Base-by-base conservation (phyloP, 345 rosid genomes). In the Crucihimalaya himalaica region DNA sequence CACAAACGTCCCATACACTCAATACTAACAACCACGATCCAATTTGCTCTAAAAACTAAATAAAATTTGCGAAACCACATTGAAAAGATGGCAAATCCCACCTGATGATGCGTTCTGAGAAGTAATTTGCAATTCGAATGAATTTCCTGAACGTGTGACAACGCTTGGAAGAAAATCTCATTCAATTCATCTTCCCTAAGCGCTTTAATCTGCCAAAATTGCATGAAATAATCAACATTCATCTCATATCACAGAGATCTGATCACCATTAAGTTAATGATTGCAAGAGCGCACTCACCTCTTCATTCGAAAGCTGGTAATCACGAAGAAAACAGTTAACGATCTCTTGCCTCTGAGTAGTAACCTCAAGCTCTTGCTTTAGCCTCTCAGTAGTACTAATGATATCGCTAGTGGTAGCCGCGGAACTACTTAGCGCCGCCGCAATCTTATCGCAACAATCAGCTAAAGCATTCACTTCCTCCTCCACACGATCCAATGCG, bases 61-160 rank as follows among this genome's bases (percentile, higher is more conserved):
- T 0, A 12, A 4, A 60, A 1, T 4, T 21, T 29, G 2, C 47
- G 23, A 54, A 27, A 42, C 9, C 20, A 50, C 50, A 48, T 13
- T 48, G 40, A 8, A 6, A 2, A 53, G 2, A 40, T 4, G 7
- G 6, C 25, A 37, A 23, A 6, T 61, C 16, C 71, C 71, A 91
- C 99, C 90, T 95, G 98, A 79, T 95, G 99, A 84, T 92, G 98
- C 12, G 98, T 95, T 79, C 98, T 86, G 46, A 95, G 86, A 20
- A 95, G 91, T 51, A 95, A 59, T 83, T 95, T 90, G 88, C 98
- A 92, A 79, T 95, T 92, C 68, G 94, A 82, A 79, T 95, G 99
- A 74, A 95, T 95, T 72, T 92, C 96, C 75, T 95, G 98, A 83
- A 92, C 97, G 54, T 90, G 96, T 62, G 91, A 83, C 66, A 95